Percentiles rank a stretch among this genome's conserved stretches.
phyloP scores from a whole-genome alignment of 495 filamentous ascomycete genomes.

The Staphylotrichum tortipilum region DNA sequence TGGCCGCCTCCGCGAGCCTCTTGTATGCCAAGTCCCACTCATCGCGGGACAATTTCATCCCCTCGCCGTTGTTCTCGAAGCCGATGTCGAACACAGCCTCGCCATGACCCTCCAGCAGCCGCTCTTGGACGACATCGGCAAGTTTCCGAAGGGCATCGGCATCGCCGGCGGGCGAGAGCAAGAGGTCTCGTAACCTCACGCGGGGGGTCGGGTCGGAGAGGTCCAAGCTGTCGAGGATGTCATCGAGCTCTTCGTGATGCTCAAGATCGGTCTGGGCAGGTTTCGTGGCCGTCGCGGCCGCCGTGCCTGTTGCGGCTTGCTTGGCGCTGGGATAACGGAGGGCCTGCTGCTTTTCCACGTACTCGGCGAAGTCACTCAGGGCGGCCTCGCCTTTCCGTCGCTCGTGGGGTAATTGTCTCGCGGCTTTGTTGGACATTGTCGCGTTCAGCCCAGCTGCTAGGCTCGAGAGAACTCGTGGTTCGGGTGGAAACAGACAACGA shows the following conservation, averaged over 20 bases:
- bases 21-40: conserved; percentile 73
- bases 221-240: conserved; percentile 79
- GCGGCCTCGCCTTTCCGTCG: conserved; percentile 81
- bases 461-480: not conserved
- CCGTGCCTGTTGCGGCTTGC: conserved; percentile 14
- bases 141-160: conserved; percentile 47
- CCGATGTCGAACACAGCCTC: conserved; percentile 90
- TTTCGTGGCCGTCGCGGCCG: conserved; percentile 46
- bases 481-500: not conserved
- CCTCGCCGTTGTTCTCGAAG: conserved; percentile 82
- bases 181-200: conserved; percentile 63
- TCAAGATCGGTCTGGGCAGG: conserved; percentile 27
- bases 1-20: conserved; percentile 57
- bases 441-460: conserved; percentile 8
- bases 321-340: conserved; percentile 44
- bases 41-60: conserved; percentile 70
- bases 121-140: conserved; percentile 52
- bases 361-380: conserved; percentile 94
- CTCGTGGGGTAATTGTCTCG: conserved; percentile 63
- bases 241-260: conserved; percentile 80
- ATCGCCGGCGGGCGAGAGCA: conserved; percentile 56
- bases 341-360: conserved; percentile 88
- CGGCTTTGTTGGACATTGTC: conserved; percentile 45
- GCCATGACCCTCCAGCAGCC: conserved; percentile 78
- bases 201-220: conserved; percentile 67